phyloP scores from a whole-genome alignment of 2,329 filamentous ascomycete genomes.

The Dryadomyces quercus-mongolicae region DNA sequence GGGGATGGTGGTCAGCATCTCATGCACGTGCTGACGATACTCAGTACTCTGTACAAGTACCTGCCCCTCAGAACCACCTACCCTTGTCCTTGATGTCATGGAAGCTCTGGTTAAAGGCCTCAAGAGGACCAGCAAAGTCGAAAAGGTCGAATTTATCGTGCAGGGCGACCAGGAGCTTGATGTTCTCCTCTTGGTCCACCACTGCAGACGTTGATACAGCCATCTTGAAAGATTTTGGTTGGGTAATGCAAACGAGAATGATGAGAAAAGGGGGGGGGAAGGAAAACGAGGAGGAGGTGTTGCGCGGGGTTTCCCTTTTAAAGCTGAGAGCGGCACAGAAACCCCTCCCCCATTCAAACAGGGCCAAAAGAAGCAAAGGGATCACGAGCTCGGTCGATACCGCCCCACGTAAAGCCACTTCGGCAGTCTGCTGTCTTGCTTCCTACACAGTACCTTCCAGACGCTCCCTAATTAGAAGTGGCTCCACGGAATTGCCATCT shows the following conservation, averaged over 20 bases:
- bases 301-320: constrained; percentile 1
- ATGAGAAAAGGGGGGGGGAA: constrained; percentile 5
- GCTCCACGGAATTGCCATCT: not conserved
- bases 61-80: constrained; percentile 19
- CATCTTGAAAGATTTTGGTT: constrained; percentile 33
- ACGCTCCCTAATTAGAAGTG: not conserved
- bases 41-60: not conserved
- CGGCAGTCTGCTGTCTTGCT: not conserved
- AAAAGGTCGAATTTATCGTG: constrained; percentile 47
- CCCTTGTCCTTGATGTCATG: constrained; percentile 41
- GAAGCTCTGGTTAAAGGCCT: constrained; percentile 36
- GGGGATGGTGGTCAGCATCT: not conserved
- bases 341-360: not conserved
- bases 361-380: not conserved
- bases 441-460: not conserved
- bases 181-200: constrained; percentile 37
- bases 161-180: constrained; percentile 48
- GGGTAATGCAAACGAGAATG: not conserved
- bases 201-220: constrained; percentile 46
- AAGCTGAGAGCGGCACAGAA: not conserved
- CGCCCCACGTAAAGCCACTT: constrained; percentile 7
- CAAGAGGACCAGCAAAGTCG: constrained; percentile 44
- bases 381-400: not conserved
- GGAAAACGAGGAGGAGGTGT: constrained; percentile 5
- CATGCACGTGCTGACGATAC: too few relatives aligned